Percentiles rank a stretch among this genome's conserved stretches.
phyloP scores from a whole-genome alignment of 164 flowering plant genomes.

The Tetrastigma voinierianum region DNA sequence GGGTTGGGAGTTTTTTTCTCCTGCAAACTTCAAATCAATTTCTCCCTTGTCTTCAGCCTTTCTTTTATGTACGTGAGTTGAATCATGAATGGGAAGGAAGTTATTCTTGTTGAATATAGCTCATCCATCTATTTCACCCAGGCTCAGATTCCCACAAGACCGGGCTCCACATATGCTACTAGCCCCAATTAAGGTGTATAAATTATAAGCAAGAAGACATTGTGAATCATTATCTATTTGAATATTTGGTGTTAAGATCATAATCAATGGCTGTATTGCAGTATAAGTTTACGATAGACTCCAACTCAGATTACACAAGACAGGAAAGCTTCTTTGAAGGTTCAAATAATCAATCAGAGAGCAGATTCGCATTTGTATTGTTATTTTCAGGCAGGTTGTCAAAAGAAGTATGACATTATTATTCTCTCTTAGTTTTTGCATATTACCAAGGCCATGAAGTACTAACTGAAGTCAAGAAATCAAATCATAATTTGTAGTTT shows the following conservation, averaged over 20 bases:
- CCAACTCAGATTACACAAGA: constrained; percentile 34
- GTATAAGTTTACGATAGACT: constrained; percentile 40
- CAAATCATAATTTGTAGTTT: no score
- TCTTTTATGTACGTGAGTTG: no score
- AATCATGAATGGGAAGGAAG: background rate
- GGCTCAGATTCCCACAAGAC: constrained; percentile 19
- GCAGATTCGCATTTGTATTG: constrained; percentile 60
- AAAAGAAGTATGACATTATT: constrained; percentile 26
- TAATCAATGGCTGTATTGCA: constrained; percentile 11
- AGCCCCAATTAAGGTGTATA: constrained; percentile 59
- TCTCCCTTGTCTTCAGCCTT: background rate
- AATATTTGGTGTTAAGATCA: constrained; percentile 8
- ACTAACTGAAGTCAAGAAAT: constrained; percentile 26
- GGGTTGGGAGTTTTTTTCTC: constrained; percentile 52
- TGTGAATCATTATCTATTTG: background rate
- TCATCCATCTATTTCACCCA: constrained; percentile 42
- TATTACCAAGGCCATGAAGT: constrained; percentile 36
- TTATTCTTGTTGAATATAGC: constrained; percentile 28
- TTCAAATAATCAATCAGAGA: constrained; percentile 59
- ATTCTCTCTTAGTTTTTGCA: background rate
- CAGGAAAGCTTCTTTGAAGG: constrained; percentile 41
- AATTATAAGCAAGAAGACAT: background rate
- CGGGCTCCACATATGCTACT: constrained; percentile 43
- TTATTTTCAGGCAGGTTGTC: constrained; percentile 53
- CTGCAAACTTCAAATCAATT: constrained; percentile 38